These are phyloP conservation scores for Verruconis gallopava DNA, from an alignment of 2,329 filamentous ascomycete species.

Conservation along the genomic window DNA sequence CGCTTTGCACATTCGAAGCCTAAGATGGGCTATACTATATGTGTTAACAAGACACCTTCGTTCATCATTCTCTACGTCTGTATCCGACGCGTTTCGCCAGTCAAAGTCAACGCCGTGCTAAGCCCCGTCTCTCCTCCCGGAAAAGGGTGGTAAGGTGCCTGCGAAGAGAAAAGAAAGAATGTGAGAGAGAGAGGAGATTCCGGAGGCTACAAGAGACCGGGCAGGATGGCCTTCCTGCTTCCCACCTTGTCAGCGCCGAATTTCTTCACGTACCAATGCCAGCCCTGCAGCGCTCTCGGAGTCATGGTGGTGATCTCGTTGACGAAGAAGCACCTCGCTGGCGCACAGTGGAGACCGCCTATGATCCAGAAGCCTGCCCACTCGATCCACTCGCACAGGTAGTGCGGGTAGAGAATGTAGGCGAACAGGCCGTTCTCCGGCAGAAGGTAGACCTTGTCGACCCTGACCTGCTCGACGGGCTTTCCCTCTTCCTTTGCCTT, in stretches of 20 bases:
- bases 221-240: slow-evolving; percentile 60
- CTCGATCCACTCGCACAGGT: slow-evolving; percentile 93
- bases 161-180: no score
- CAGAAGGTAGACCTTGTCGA: slow-evolving; percentile 76
- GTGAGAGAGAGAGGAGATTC: no score
- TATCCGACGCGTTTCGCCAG: no score
- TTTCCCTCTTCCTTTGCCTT: slow-evolving; percentile 22
- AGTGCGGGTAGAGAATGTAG: slow-evolving; percentile 80
- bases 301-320: slow-evolving; percentile 89
- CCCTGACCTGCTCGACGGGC: slow-evolving; percentile 29
- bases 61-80: no score
- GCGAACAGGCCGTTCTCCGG: slow-evolving; percentile 73
- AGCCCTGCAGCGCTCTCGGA: slow-evolving; percentile 68
- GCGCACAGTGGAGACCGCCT: slow-evolving; percentile 50
- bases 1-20: no score
- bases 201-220: slow-evolving; percentile 34
- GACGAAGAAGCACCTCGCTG: slow-evolving; percentile 67
- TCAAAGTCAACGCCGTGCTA: no score
- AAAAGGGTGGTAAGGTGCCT: no score
- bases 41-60: no score
- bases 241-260: slow-evolving; percentile 78
- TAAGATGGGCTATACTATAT: no score
- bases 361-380: slow-evolving; percentile 83
- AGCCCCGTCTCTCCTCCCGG: no score
- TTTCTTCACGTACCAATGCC: slow-evolving; percentile 72